A percentile compares a stretch with the other conserved stretches of the same genome.
phyloP scores from a whole-genome alignment of 768 basidiomycete genomes.

The Mycena epipterygia region DNA sequence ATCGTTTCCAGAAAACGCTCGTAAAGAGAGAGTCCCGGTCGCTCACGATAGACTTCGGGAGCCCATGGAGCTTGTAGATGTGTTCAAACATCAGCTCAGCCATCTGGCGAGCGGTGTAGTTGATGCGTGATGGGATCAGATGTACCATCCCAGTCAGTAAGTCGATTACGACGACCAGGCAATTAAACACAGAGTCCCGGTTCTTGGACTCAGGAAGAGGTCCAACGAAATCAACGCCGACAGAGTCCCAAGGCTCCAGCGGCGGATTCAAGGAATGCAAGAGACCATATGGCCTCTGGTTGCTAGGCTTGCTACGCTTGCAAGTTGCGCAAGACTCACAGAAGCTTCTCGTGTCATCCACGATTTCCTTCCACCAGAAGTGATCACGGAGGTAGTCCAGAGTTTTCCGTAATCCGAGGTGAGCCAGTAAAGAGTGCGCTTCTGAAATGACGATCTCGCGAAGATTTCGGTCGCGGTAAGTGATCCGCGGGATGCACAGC shows the following conservation, averaged over 20 bases:
- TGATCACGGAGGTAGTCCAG: constrained; percentile 40
- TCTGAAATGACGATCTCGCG: constrained; percentile 19
- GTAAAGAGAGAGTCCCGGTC: too few relatives aligned
- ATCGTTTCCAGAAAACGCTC: too few relatives aligned
- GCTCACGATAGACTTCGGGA: too few relatives aligned
- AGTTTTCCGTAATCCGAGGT: constrained; percentile 47
- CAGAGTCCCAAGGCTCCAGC: constrained; percentile 33
- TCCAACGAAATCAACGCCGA: constrained; percentile 37
- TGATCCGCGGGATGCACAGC: constrained; percentile 4
- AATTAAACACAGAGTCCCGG: not conserved
- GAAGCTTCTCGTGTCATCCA: constrained; percentile 20
- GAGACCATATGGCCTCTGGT: not conserved
- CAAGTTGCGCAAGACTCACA: constrained; percentile 32
- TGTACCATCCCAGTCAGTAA: too few relatives aligned
- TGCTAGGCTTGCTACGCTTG: not conserved
- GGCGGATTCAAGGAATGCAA: constrained; percentile 18
- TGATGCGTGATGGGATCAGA: too few relatives aligned
- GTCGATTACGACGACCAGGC: too few relatives aligned
- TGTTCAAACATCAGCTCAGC: too few relatives aligned
- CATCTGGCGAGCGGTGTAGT: too few relatives aligned
- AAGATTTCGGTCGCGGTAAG: not conserved
- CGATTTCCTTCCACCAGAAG: too few relatives aligned
- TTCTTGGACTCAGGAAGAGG: constrained; percentile 41
- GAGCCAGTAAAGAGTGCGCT: constrained; percentile 50
- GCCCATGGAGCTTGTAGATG: too few relatives aligned